These are phyloP conservation scores for Trichoderma asperellum DNA, from an alignment of 2,329 filamentous ascomycete species.

Conservation along the genomic window DNA sequence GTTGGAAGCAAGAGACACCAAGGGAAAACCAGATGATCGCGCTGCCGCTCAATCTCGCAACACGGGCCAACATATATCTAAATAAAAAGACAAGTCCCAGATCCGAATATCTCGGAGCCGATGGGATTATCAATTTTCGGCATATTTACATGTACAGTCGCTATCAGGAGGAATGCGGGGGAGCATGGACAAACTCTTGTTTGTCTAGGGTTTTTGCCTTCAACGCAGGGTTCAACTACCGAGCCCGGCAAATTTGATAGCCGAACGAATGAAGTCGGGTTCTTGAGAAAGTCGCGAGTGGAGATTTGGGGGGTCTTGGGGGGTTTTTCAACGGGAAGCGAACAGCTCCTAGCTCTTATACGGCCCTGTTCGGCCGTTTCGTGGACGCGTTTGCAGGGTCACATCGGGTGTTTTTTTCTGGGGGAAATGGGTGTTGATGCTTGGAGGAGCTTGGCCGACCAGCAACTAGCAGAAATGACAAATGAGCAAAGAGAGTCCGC, in stretches of 20 bases:
- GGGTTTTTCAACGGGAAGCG: background rate
- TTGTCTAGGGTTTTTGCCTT: background rate
- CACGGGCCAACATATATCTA: background rate
- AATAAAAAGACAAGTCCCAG: background rate
- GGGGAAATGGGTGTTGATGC: background rate
- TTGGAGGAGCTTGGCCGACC: background rate
- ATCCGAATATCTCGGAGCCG: background rate
- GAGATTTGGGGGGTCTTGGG: conserved; percentile 1
- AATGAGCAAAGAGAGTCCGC: background rate
- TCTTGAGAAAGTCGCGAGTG: background rate
- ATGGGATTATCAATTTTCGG: background rate
- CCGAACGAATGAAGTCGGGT: conserved; percentile 7
- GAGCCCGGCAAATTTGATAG: background rate
- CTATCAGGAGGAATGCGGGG: conserved; percentile 11
- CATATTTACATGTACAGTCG: background rate
- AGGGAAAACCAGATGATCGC: background rate
- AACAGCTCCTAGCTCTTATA: background rate
- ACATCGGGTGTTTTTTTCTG: background rate
- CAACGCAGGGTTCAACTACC: conserved; percentile 14
- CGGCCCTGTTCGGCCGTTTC: conserved; percentile 16
- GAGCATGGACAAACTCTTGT: background rate
- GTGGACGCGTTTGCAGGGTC: conserved; percentile 7
- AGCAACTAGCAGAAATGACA: background rate
- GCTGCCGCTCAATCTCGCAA: background rate
- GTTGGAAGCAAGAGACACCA: background rate